A percentile compares a stretch with the other conserved stretches of the same genome.
phyloP scores from a whole-genome alignment of 306 rosid genomes.

The Acacia acuminata region DNA sequence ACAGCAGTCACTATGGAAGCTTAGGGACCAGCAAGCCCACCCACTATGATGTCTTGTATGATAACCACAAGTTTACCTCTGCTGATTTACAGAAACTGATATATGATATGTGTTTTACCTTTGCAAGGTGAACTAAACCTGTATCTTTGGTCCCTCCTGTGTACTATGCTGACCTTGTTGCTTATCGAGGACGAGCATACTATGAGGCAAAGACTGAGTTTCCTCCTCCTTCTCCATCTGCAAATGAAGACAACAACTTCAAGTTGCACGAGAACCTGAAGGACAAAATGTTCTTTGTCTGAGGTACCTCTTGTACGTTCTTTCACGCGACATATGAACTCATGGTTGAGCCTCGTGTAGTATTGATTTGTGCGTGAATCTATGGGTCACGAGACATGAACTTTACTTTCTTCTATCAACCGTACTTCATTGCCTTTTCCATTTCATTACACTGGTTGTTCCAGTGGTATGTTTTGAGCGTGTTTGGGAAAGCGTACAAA shows the following conservation, averaged over 20 bases:
- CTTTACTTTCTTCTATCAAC: neutral
- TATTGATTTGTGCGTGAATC: conserved; percentile 51
- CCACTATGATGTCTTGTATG: conserved; percentile 77
- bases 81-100: conserved; percentile 71
- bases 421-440: neutral
- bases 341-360: conserved; percentile 1
- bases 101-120: conserved; percentile 71
- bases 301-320: neutral
- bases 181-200: conserved; percentile 74
- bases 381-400: conserved; percentile 29
- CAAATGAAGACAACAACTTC: conserved; percentile 40
- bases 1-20: conserved; percentile 74
- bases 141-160: conserved; percentile 81
- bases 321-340: neutral
- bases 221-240: conserved; percentile 36
- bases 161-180: conserved; percentile 84
- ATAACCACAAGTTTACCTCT: conserved; percentile 66
- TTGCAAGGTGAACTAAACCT: conserved; percentile 84
- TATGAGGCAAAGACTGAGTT: conserved; percentile 47
- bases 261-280: conserved; percentile 56
- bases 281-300: conserved; percentile 67
- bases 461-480: neutral
- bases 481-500: too few species aligned
- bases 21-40: conserved; percentile 86
- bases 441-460: neutral